phyloP scores from a whole-genome alignment of 2,329 filamentous ascomycete species.

The Xenoacremonium recifei region DNA sequence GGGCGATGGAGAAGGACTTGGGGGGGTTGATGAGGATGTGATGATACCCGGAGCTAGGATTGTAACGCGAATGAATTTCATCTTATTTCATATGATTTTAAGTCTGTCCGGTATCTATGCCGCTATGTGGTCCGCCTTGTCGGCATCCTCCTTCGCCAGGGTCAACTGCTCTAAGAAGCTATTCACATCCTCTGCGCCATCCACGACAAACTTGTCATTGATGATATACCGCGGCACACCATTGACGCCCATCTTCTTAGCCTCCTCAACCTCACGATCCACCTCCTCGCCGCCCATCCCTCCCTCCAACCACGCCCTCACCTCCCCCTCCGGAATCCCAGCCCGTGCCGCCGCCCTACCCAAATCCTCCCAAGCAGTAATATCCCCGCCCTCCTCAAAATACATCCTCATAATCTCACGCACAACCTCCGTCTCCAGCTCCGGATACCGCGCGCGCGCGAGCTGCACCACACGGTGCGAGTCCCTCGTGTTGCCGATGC shows the following conservation, averaged over 20 bases:
- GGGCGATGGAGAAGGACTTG: slow-evolving; percentile 55
- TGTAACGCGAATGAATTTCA: background rate
- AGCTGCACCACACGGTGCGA: slow-evolving; percentile 64
- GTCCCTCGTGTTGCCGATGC: slow-evolving; percentile 43
- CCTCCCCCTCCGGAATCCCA: slow-evolving; percentile 52
- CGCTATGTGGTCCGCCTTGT: too few relatives aligned
- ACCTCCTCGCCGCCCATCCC: slow-evolving; percentile 57
- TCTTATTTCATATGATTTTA: background rate
- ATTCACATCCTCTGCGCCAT: slow-evolving; percentile 69
- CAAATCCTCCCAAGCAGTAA: slow-evolving; percentile 56
- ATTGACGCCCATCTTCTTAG: slow-evolving; percentile 50
- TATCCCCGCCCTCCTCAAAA: slow-evolving; percentile 64
- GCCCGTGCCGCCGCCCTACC: slow-evolving; percentile 50
- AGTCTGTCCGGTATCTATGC: background rate
- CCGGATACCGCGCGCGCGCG: slow-evolving; percentile 45
- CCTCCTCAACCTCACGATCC: slow-evolving; percentile 53
- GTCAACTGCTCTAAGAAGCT: slow-evolving; percentile 67
- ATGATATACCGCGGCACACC: slow-evolving; percentile 77
- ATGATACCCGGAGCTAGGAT: slow-evolving; percentile 18
- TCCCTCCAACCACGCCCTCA: slow-evolving; percentile 51
- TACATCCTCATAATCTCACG: slow-evolving; percentile 64
- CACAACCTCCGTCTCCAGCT: slow-evolving; percentile 58
- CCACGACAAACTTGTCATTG: slow-evolving; percentile 64
- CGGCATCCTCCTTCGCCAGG: slow-evolving; percentile 38
- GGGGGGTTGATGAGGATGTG: slow-evolving; percentile 54